These are phyloP conservation scores for Leishmania mexicana DNA, from an alignment of 208 protist genomes.

Conservation along the genomic window DNA sequence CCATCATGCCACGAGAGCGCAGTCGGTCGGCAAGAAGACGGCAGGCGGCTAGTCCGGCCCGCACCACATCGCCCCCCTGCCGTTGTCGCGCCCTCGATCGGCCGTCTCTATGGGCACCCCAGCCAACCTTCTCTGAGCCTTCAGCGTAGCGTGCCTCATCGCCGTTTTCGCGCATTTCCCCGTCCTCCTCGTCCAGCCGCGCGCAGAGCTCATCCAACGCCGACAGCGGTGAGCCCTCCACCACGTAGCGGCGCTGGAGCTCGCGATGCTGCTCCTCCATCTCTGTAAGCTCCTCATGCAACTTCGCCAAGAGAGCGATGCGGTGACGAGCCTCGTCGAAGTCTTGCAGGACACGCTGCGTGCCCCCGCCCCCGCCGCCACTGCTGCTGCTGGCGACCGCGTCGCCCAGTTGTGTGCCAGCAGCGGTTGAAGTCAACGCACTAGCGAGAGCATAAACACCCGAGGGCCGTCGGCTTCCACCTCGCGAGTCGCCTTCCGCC, in stretches of 20 bases:
- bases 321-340: conserved; percentile 8
- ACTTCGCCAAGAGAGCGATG: conserved; percentile 10
- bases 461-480: conserved; percentile 15
- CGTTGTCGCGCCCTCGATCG: not conserved
- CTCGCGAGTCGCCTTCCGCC: not conserved
- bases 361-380: not conserved
- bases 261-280: conserved; percentile 25
- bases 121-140: not conserved
- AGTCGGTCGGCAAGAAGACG: conserved; percentile 13
- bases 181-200: conserved; percentile 5
- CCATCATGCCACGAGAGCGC: conserved; percentile 1
- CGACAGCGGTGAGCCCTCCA: conserved; percentile 17
- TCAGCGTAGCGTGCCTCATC: not conserved
- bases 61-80: not conserved
- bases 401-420: not conserved
- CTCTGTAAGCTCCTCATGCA: conserved; percentile 12
- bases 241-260: conserved; percentile 30
- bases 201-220: conserved; percentile 13
- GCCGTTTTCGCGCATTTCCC: not conserved
- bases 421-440: not conserved
- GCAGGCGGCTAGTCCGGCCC: conserved; percentile 11
- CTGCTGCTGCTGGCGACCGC: not conserved
- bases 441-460: not conserved
- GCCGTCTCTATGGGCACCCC: not conserved
- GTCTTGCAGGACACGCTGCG: conserved; percentile 24